Evolutionary conservation across 140 eudicot genomes (phyloP), one percentile per base, ranked within the genome.

Genomic region (Bidens hawaiensis): DNA sequence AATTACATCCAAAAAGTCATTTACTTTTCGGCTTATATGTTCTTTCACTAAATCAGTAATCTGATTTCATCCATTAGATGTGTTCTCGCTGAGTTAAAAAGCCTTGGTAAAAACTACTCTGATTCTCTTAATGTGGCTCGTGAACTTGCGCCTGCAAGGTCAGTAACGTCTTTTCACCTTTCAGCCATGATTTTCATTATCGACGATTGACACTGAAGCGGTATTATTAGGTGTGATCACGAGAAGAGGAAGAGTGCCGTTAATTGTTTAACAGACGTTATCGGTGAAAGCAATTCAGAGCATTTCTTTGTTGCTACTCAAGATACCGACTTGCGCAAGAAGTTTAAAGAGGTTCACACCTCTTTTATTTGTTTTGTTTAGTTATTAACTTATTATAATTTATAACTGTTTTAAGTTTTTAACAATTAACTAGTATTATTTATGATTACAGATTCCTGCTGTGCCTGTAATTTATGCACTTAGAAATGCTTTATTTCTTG

Each of bases 401-500:
- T n/a, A n/a, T n/a, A n/a, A n/a, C n/a, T n/a, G n/a, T n/a, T n/a
- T n/a, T n/a, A n/a, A n/a, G n/a, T n/a, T n/a, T n/a, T n/a, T n/a
- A n/a, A n/a, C n/a, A n/a, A n/a, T n/a, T 19, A 23, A 36, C 17
- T 24, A 9, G 18, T 33, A 33, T 28, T 22, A 60, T 3, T 10
- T 56, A 36, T 75, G 67, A 42, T 9, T 74, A 57, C 81, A 91
- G 98, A 60, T 85, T 47, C 96, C 98, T 27, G 96, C 93, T 56
- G 95, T 91, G 27, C 98, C 98, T 38, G 67, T 87, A 65, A 62
- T 91, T 46, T 91, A 49, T 77, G 98, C 80, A 23, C 83, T 91
- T 1, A 67, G 93, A 42, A 91, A 84, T 58, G 87, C 98, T 58
- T 70, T 91, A 48, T 81, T 87, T 31, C 86, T 91, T 17, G 98